Conservation (phyloP, 1,284 basidiomycete genomes). For the Leccinum pachyderme region DNA sequence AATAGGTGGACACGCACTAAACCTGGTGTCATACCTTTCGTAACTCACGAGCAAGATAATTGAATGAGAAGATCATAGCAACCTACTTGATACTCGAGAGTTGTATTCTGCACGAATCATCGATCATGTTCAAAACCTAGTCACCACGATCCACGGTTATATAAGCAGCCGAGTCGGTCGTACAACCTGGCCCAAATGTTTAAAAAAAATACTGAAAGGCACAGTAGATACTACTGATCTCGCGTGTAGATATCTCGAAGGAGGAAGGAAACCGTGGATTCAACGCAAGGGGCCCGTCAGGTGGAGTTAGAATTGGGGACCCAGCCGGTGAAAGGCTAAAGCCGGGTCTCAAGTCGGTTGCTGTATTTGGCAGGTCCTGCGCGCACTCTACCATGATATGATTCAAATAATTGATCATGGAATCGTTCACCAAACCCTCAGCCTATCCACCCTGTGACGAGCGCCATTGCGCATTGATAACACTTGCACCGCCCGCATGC, state of each 20-base stretch:
- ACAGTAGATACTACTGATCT: too few relatives aligned
- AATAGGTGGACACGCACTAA: neutral
- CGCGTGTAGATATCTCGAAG: neutral
- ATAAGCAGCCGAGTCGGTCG: too few relatives aligned
- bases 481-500: neutral
- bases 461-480: neutral
- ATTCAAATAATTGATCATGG: neutral
- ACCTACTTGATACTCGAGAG: neutral
- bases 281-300: neutral
- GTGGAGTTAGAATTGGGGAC: neutral
- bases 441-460: neutral
- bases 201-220: too few relatives aligned
- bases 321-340: neutral
- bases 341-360: neutral
- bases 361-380: too few relatives aligned
- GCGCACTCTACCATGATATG: too few relatives aligned
- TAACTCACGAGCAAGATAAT: neutral
- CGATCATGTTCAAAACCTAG: neutral
- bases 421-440: neutral
- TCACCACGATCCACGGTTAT: too few relatives aligned
- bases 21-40: neutral
- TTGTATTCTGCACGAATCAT: neutral
- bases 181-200: too few relatives aligned
- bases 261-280: neutral
- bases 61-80: neutral